Base-by-base conservation (phyloP, 257 asterid genomes). In the Prunella vulgaris region DNA sequence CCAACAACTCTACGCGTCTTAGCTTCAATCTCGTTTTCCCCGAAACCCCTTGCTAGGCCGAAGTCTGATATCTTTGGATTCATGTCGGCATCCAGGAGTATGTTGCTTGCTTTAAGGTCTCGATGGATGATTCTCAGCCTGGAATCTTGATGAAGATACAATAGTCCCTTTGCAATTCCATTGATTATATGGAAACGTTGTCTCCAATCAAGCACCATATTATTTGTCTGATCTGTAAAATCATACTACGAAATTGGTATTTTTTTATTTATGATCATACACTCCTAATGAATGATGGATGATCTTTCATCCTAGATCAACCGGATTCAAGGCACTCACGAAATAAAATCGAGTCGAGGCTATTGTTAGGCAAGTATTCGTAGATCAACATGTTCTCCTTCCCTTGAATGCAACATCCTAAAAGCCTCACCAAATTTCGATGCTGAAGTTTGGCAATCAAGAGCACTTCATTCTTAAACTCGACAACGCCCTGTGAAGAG, bases 361-460 rank as follows among this genome's bases (percentile, higher is more conserved):
- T 52, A 13, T 14, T 52, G 52, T 67, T 67, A 7, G 64, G 52
- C 72, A 67, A 33, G 60, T 52, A 67, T 33, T 67, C 72, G 14
- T 67, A 67, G 72, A 67, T 13, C 53, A 67, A 52, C 52, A 67
- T 52, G 48, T 33, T 67, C 63, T 52, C 64, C n/a, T 33, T 21
- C 13, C 72, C 72, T 32, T 67, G 22, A 33, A 67, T 52, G n/a
- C 64, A 67, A 53, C 63, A 67, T 32, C 72, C 72, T 13, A 67
- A 10, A 52, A 67, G 63, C 63, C 53, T 67, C 53, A 52, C 72
- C 72, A 67, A 67, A 35, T 61, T 61, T 9, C 67, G 28, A 37
- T 61, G 67, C 52, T 37, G 67, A 37, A 61, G 67, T 61, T 61
- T 61, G 32, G 67, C 67, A 4, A 61, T 61, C 20, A 61, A 20